Percentiles rank a stretch among this genome's conserved stretches.
phyloP scores from a whole-genome alignment of 106 monocot species.

The Acorus gramineus region DNA sequence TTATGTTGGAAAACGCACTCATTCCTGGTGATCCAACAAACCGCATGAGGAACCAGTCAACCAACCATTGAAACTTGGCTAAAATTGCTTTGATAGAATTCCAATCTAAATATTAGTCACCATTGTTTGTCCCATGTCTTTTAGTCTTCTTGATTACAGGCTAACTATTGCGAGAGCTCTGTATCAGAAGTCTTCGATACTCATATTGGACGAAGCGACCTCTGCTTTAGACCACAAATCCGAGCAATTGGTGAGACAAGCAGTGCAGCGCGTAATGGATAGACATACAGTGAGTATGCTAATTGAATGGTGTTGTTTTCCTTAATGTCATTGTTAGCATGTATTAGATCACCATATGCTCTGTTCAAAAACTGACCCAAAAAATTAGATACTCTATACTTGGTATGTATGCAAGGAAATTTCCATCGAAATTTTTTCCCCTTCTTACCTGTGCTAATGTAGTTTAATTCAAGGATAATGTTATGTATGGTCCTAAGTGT shows the following conservation, averaged over 20 bases:
- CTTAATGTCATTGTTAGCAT: background rate
- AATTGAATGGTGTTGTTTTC: background rate
- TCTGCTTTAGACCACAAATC: conserved; percentile 72
- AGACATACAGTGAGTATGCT: conserved; percentile 54
- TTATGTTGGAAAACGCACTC: no score
- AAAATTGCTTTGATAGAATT: no score
- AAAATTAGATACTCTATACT: no score
- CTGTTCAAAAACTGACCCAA: no score
- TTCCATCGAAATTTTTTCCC: background rate
- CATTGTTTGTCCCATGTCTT: background rate
- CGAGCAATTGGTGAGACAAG: conserved; percentile 63
- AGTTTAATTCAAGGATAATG: no score
- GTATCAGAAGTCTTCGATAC: conserved; percentile 55
- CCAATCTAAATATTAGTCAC: no score
- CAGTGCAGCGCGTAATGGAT: conserved; percentile 40
- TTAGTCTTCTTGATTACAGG: conserved; percentile 24
- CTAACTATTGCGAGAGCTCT: conserved; percentile 74
- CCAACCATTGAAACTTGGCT: no score
- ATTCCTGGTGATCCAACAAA: no score
- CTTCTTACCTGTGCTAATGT: no score
- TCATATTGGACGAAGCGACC: conserved; percentile 90
- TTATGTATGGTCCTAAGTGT: no score
- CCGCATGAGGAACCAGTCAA: no score
- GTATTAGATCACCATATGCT: no score
- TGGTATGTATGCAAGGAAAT: background rate